Percentiles rank a stretch among this genome's conserved stretches.
These are phyloP conservation scores for Mortierella hygrophila DNA, from an alignment of 192 early-diverging fungal genomes.

Conservation along the genomic window DNA sequence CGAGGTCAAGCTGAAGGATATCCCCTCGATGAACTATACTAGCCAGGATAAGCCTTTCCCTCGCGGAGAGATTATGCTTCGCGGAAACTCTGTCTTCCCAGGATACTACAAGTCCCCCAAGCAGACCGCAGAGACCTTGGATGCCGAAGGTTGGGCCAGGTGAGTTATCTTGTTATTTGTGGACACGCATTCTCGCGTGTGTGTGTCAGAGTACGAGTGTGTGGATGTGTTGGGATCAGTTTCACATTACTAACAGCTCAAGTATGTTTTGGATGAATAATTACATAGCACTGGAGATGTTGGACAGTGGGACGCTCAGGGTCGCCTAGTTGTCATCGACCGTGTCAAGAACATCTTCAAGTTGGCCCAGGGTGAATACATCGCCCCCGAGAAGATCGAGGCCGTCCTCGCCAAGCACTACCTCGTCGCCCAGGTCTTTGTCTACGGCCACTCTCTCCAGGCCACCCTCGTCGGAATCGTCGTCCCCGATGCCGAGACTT, in stretches of 20 bases:
- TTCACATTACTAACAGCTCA: background rate
- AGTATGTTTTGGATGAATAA: background rate
- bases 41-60: slow-evolving; percentile 82
- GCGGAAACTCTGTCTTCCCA: slow-evolving; percentile 77
- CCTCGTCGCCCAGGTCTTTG: slow-evolving; percentile 87
- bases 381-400: slow-evolving; percentile 96
- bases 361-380: slow-evolving; percentile 92
- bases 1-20: slow-evolving; percentile 88
- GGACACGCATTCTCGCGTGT: background rate
- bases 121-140: slow-evolving; percentile 87
- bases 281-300: slow-evolving; percentile 82
- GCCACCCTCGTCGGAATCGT: slow-evolving; percentile 85
- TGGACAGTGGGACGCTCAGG: slow-evolving; percentile 79
- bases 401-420: slow-evolving; percentile 78
- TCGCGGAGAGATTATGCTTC: slow-evolving; percentile 92
- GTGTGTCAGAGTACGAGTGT: background rate
- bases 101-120: slow-evolving; percentile 88
- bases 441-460: slow-evolving; percentile 94
- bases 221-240: background rate
- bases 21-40: slow-evolving; percentile 91
- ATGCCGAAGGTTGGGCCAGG: slow-evolving; percentile 40
- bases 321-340: slow-evolving; percentile 85
- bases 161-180: background rate
- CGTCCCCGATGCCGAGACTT: slow-evolving; percentile 80
- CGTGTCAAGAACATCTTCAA: slow-evolving; percentile 89